phyloP scores from a whole-genome alignment of 139 green algal genomes.

The Chlamydomonas incerta region DNA sequence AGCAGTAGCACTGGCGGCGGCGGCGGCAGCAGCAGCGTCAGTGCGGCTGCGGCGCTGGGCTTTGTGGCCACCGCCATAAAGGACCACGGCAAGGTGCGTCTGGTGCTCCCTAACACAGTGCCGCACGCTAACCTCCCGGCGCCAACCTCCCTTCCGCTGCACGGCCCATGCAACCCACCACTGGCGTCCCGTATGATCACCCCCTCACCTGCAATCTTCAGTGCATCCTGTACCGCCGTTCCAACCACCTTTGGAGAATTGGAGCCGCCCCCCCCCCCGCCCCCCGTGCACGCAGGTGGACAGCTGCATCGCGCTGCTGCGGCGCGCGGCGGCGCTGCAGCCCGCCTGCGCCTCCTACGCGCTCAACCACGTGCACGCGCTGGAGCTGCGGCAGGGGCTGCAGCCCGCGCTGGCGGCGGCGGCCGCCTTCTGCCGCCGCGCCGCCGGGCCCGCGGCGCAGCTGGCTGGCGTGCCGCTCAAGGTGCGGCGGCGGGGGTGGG shows the following conservation, averaged over 20 bases:
- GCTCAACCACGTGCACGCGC: constrained; percentile 70
- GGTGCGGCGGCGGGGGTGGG: background rate
- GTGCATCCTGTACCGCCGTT: too few species aligned
- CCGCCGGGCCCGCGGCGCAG: background rate
- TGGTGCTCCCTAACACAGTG: too few species aligned
- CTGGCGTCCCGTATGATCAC: too few species aligned
- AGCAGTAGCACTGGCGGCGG: background rate
- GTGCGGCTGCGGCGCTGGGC: constrained; percentile 58
- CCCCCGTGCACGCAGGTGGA: constrained; percentile 9
- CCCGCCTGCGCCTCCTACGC: constrained; percentile 55
- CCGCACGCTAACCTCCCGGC: too few species aligned
- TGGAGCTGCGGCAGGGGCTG: constrained; percentile 66
- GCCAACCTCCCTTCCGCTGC: too few species aligned
- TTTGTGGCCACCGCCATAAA: constrained; percentile 76
- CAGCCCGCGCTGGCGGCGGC: background rate
- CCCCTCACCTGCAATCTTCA: too few species aligned
- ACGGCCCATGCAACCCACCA: too few species aligned
- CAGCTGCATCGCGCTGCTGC: constrained; percentile 9
- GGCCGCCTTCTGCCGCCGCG: background rate
- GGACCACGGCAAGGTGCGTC: constrained; percentile 68
- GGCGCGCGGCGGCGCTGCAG: constrained; percentile 8
- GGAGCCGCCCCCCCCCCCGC: constrained; percentile 44
- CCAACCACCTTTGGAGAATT: too few species aligned
- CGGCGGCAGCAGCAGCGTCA: background rate
- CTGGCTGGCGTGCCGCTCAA: background rate